Conservation (phyloP, 1,284 basidiomycete species). For the Lentinus polychrous region DNA sequence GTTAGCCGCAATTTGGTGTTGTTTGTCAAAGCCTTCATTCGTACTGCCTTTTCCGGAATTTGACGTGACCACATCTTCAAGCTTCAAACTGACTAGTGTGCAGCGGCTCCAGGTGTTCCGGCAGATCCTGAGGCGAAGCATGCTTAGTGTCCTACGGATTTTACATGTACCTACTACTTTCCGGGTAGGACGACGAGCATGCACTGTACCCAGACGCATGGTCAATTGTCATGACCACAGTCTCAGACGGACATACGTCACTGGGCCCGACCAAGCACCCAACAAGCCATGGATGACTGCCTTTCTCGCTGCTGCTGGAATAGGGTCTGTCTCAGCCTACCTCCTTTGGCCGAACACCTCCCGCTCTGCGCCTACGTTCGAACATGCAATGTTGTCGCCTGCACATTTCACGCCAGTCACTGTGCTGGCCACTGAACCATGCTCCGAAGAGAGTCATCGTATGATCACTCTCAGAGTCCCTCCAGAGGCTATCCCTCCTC, state of each 20-base stretch:
- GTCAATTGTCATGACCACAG: neutral
- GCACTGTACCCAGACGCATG: no score
- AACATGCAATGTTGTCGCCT: conserved; percentile 38
- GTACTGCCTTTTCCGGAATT: conserved; percentile 4
- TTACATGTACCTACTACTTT: no score
- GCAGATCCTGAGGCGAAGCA: no score
- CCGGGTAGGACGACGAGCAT: no score
- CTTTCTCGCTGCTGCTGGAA: neutral
- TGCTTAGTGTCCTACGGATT: no score
- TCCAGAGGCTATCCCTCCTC: conserved; percentile 30
- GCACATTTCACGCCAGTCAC: conserved; percentile 58
- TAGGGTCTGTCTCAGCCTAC: conserved; percentile 34
- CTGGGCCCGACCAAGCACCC: neutral
- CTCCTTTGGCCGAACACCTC: conserved; percentile 43
- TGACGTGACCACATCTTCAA: no score
- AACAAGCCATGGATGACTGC: neutral
- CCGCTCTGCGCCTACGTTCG: conserved; percentile 28
- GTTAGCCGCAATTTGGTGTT: conserved; percentile 9
- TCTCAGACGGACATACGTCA: neutral
- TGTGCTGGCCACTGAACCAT: conserved; percentile 44
- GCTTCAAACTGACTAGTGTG: no score
- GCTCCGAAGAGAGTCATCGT: conserved; percentile 31
- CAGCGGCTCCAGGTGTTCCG: no score
- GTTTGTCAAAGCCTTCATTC: conserved; percentile 14
- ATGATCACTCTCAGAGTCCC: conserved; percentile 58